phyloP scores from a whole-genome alignment of 345 rosid genomes.

The Aegle marmelos region DNA sequence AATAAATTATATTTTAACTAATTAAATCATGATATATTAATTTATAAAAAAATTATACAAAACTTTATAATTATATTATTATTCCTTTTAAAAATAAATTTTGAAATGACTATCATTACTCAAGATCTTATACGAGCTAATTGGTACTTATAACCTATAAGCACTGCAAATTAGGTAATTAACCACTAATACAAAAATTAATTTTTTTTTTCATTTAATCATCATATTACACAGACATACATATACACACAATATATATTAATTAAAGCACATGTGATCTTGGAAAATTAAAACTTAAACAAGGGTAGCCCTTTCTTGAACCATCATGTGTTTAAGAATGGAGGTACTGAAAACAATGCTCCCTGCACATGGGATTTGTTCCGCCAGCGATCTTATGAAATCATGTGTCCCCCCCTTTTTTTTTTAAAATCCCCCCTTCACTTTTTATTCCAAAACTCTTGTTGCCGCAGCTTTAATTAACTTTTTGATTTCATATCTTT shows the following conservation, averaged over 20 bases:
- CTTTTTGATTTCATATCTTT: conserved; percentile 1
- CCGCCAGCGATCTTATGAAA: background rate
- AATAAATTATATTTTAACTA: too few relatives aligned
- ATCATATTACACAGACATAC: background rate
- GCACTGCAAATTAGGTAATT: too few relatives aligned
- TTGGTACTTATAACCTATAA: too few relatives aligned
- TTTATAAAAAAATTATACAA: too few relatives aligned
- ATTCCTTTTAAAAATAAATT: too few relatives aligned
- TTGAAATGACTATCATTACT: too few relatives aligned
- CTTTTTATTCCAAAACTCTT: background rate
- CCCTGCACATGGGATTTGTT: conserved; percentile 27
- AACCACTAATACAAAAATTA: too few relatives aligned
- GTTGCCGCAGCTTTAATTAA: background rate
- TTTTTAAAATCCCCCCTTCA: background rate
- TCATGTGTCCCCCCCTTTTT: background rate
- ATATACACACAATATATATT: too few relatives aligned
- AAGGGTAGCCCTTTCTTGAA: background rate
- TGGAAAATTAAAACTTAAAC: background rate
- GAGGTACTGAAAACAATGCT: conserved; percentile 18
- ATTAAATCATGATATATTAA: too few relatives aligned
- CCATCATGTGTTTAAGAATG: conserved; percentile 14
- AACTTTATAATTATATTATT: too few relatives aligned
- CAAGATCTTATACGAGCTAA: too few relatives aligned
- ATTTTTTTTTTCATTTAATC: background rate
- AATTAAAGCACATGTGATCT: background rate